A percentile compares a stretch with the other conserved stretches of the same genome.
Conservation (phyloP, 2,329 filamentous ascomycete species). For the Penicillium frequentans region DNA sequence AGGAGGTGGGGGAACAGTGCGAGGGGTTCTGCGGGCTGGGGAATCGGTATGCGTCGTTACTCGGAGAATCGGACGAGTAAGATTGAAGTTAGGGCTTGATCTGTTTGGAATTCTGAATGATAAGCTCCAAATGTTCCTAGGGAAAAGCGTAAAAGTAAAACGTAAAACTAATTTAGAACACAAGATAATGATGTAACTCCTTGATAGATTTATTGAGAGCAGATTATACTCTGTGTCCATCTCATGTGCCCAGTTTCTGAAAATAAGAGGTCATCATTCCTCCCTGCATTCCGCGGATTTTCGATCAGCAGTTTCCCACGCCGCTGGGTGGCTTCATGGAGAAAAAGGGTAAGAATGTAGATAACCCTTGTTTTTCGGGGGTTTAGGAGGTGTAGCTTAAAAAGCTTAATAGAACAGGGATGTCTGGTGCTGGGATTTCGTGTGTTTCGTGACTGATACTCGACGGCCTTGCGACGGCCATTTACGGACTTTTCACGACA, state of each 20-base stretch:
- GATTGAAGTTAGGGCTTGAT: background rate
- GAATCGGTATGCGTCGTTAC: conserved; percentile 39
- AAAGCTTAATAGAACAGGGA: conserved; percentile 11
- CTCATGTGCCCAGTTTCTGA: background rate
- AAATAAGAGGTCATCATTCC: conserved; percentile 16
- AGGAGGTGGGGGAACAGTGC: conserved; percentile 26
- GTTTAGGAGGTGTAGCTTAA: background rate
- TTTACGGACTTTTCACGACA: background rate
- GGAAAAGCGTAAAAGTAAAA: background rate
- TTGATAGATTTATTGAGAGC: background rate
- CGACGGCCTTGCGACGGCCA: background rate
- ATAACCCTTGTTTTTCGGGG: conserved; percentile 20
- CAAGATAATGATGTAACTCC: background rate
- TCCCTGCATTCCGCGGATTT: conserved; percentile 23
- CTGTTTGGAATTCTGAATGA: background rate
- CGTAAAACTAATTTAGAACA: background rate
- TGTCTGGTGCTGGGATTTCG: background rate
- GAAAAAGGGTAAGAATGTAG: conserved; percentile 19
- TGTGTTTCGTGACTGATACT: background rate
- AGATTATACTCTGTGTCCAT: background rate
- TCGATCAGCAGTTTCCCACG: conserved; percentile 8
- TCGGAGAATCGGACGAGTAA: conserved; percentile 13
- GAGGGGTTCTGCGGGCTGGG: conserved; percentile 43
- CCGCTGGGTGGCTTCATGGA: background rate
- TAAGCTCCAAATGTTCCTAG: background rate